Conservation (phyloP, 2,329 filamentous ascomycete genomes). For the Lasiodiplodia sp. region DNA sequence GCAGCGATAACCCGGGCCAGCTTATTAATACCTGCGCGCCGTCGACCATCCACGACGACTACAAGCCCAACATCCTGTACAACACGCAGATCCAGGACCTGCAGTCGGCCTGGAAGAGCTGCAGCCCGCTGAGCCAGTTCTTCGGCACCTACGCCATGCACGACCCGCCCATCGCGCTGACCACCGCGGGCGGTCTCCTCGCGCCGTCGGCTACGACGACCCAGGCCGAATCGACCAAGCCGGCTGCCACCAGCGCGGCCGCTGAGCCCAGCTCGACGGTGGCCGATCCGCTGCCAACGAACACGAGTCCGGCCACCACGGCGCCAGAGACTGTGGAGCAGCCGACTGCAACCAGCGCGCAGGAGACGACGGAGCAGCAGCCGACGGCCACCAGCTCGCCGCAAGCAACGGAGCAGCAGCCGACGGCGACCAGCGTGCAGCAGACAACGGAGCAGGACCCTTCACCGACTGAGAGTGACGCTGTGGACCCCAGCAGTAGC, state of each 20-base stretch:
- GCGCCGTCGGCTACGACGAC: not conserved
- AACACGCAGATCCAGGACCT: constrained; percentile 9
- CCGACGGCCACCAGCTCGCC: too few species aligned
- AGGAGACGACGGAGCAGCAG: too few species aligned
- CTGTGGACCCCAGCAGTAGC: not conserved
- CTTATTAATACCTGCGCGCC: not conserved
- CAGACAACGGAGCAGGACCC: not conserved
- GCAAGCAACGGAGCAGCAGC: too few species aligned
- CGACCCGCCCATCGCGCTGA: constrained; percentile 4
- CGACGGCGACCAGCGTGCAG: too few species aligned
- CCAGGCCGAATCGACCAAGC: not conserved
- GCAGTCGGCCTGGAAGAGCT: not conserved
- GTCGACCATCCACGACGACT: constrained; percentile 13
- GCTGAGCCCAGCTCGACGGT: not conserved
- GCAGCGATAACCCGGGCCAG: not conserved
- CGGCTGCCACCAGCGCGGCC: not conserved
- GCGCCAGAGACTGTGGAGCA: not conserved
- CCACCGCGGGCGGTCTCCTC: not conserved
- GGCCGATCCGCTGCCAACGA: not conserved
- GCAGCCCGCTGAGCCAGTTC: not conserved
- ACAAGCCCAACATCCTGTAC: constrained; percentile 2
- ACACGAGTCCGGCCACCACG: not conserved
- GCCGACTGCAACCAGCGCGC: too few species aligned
- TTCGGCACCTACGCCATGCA: constrained; percentile 6
- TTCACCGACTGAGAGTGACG: not conserved